Evolutionary conservation across 768 basidiomycete species (phyloP).

Genomic region (Sutorius australiensis): DNA sequence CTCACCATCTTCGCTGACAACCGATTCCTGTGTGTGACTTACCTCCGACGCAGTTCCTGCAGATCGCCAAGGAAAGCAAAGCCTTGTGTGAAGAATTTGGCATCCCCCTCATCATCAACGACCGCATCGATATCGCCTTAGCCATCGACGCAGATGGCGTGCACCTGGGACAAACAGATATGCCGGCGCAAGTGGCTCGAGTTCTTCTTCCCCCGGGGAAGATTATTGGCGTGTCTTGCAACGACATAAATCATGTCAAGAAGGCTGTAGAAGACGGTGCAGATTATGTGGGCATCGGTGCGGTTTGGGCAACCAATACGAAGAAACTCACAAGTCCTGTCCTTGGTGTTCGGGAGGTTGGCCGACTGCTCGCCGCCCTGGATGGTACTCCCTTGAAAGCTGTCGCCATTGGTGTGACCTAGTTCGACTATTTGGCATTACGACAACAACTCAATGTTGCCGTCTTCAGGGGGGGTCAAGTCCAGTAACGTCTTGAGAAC

Average conservation of each 20-base stretch:
- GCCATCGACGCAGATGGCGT: constrained; percentile 75
- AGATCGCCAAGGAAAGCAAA: constrained; percentile 68
- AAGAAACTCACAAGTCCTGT: constrained; percentile 65
- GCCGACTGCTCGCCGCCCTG: constrained; percentile 59
- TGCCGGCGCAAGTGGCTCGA: constrained; percentile 65
- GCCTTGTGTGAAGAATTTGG: constrained; percentile 68
- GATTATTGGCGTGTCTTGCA: constrained; percentile 81
- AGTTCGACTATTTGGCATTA: not conserved
- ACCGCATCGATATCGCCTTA: constrained; percentile 82
- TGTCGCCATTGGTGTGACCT: constrained; percentile 76
- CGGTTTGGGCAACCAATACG: constrained; percentile 77
- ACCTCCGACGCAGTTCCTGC: constrained; percentile 55
- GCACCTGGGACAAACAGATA: constrained; percentile 88
- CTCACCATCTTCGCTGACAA: not conserved
- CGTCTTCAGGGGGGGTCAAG: constrained; percentile 75
- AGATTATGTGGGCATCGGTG: constrained; percentile 87
- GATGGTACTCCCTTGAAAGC: constrained; percentile 62
- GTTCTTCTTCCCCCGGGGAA: constrained; percentile 61
- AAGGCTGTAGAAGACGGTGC: constrained; percentile 59
- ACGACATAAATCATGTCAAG: constrained; percentile 59
- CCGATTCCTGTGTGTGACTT: not conserved
- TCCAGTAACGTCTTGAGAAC: constrained; percentile 70
- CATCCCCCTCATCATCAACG: constrained; percentile 84
- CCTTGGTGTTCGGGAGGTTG: constrained; percentile 72
- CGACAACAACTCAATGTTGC: not conserved